Conservation (phyloP, 2,329 filamentous ascomycete genomes). For the Reticulascus tulasneorum region DNA sequence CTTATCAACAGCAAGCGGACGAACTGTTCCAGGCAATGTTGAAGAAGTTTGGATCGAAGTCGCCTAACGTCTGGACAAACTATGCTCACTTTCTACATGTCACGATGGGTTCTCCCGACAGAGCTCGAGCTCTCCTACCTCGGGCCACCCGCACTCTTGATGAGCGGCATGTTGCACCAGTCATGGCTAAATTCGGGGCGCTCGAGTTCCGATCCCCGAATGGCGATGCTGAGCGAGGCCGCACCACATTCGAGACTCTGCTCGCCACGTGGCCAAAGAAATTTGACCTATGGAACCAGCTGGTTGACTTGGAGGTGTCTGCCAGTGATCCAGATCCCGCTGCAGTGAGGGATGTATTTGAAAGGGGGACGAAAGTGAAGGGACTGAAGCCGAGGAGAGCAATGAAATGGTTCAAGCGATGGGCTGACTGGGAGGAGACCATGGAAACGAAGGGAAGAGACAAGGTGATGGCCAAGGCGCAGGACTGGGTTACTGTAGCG, state of each 20-base stretch:
- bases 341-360: constrained; percentile 72
- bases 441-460: constrained; percentile 52
- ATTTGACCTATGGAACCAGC: constrained; percentile 88
- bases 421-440: constrained; percentile 81
- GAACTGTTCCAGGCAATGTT: constrained; percentile 79
- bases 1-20: constrained; percentile 76
- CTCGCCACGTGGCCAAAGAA: constrained; percentile 83
- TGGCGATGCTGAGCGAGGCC: constrained; percentile 83
- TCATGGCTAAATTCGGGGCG: constrained; percentile 84
- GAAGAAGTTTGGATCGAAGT: constrained; percentile 82
- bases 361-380: constrained; percentile 67
- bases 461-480: constrained; percentile 66
- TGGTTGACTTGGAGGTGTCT: constrained; percentile 77
- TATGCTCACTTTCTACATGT: constrained; percentile 91
- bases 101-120: constrained; percentile 64
- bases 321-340: constrained; percentile 51
- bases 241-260: constrained; percentile 90
- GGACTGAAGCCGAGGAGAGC: constrained; percentile 78
- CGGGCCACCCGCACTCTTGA: constrained; percentile 83
- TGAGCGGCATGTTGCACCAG: constrained; percentile 55
- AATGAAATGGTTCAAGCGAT: constrained; percentile 85
- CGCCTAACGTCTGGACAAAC: constrained; percentile 83
- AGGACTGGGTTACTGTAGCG: constrained; percentile 60
- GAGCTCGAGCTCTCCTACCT: constrained; percentile 71
- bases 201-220: constrained; percentile 83